Percentiles rank a stretch among this genome's conserved stretches.
Conservation (phyloP, 176 grass and related monocot species). For the Oryza punctata region DNA sequence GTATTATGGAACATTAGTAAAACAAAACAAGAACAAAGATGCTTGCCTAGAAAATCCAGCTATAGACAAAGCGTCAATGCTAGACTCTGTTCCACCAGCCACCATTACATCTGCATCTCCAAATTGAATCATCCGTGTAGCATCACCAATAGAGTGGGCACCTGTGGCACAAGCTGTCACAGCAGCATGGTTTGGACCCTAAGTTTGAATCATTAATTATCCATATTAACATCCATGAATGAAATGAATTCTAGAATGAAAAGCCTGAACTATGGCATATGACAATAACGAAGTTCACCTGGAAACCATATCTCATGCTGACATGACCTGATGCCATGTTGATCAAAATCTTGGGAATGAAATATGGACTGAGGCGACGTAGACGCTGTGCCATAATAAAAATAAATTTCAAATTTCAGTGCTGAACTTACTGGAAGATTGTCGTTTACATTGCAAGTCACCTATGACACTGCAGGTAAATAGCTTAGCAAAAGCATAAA, state of each 20-base stretch:
- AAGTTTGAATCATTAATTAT: conserved; percentile 43
- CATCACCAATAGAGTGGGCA: conserved; percentile 94
- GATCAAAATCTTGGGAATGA: conserved; percentile 91
- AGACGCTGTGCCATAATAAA: conserved; percentile 54
- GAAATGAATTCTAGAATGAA: background rate
- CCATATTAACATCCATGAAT: conserved; percentile 3
- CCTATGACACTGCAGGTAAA: background rate
- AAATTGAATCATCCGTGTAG: conserved; percentile 92
- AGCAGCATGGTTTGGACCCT: conserved; percentile 98
- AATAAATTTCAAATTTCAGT: conserved; percentile 14
- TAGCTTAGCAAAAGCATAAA: background rate
- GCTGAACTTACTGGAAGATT: background rate
- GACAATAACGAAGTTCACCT: conserved; percentile 48
- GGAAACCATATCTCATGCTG: conserved; percentile 96
- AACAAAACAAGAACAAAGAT: conserved; percentile 16
- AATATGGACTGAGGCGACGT: conserved; percentile 85
- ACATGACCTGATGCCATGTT: conserved; percentile 99
- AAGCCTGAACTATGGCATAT: background rate
- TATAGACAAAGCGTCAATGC: conserved; percentile 93
- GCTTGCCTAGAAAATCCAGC: conserved; percentile 92
- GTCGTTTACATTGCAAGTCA: background rate
- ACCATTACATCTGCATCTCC: conserved; percentile 98
- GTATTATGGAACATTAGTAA: conserved; percentile 15
- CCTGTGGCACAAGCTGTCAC: conserved; percentile 96
- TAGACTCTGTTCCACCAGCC: conserved; percentile 87